A percentile compares a stretch with the other conserved stretches of the same genome.
phyloP scores from a whole-genome alignment of 768 basidiomycete genomes.

The Lentinula sp. region DNA sequence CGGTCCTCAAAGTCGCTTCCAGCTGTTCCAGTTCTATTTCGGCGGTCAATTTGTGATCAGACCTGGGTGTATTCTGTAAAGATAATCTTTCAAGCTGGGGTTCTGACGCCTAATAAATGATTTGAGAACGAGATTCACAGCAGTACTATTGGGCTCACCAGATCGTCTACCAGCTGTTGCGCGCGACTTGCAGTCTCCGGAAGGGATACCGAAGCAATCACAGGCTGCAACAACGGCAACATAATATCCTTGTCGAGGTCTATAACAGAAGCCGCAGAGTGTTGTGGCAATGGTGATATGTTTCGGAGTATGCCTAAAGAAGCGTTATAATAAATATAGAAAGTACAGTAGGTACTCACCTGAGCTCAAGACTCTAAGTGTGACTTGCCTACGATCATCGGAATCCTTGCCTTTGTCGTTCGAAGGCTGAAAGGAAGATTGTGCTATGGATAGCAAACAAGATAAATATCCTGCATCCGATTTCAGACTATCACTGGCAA shows the following conservation, averaged over 20 bases:
- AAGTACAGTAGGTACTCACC: slow-evolving; percentile 33
- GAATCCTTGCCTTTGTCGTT: slow-evolving; percentile 35
- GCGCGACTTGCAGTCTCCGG: slow-evolving; percentile 41
- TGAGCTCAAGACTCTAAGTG: slow-evolving; percentile 62
- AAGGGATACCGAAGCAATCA: slow-evolving; percentile 56
- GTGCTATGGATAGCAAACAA: slow-evolving; percentile 60
- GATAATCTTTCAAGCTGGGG: slow-evolving; percentile 51
- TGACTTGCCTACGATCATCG: slow-evolving; percentile 40
- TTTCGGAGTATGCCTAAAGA: slow-evolving; percentile 67
- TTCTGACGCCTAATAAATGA: slow-evolving; percentile 33
- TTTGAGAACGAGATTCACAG: neutral
- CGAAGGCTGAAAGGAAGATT: slow-evolving; percentile 20
- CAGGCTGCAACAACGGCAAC: slow-evolving; percentile 63
- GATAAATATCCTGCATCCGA: slow-evolving; percentile 54
- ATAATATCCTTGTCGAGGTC: slow-evolving; percentile 71
- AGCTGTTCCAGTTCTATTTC: slow-evolving; percentile 70
- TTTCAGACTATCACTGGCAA: slow-evolving; percentile 61
- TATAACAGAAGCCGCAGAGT: slow-evolving; percentile 49
- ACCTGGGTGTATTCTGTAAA: slow-evolving; percentile 60
- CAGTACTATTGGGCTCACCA: slow-evolving; percentile 29
- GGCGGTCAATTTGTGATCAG: slow-evolving; percentile 66
- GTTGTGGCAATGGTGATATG: slow-evolving; percentile 69
- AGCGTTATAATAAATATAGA: neutral
- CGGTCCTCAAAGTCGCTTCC: slow-evolving; percentile 65
- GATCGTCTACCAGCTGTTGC: slow-evolving; percentile 42